Percentiles rank a stretch among this genome's conserved stretches.
Conservation (phyloP, 2,329 filamentous ascomycete species). For the Aspergillus sojae region DNA sequence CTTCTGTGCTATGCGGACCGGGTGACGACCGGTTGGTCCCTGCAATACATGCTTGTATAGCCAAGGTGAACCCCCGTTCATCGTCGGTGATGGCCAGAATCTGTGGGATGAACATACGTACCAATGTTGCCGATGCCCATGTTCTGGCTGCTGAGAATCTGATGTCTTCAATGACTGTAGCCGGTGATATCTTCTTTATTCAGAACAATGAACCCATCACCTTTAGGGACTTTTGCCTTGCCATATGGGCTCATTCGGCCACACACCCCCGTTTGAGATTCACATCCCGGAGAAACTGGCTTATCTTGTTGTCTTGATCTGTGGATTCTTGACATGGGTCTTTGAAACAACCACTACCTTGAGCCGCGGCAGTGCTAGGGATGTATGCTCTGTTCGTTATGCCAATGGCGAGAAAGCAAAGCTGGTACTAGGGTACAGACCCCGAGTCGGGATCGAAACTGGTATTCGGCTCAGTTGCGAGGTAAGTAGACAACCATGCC, state of each 20-base stretch:
- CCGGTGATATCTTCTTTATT: constrained; percentile 50
- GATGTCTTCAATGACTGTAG: constrained; percentile 41
- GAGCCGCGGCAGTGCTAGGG: constrained; percentile 57
- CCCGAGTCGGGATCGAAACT: constrained; percentile 54
- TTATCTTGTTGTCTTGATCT: constrained; percentile 49
- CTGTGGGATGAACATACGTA: constrained; percentile 49
- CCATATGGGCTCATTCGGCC: constrained; percentile 50
- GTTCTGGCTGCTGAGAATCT: constrained; percentile 49
- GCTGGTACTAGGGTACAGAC: constrained; percentile 55
- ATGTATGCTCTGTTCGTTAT: constrained; percentile 58
- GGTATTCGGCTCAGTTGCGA: constrained; percentile 54
- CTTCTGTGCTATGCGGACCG: constrained; percentile 48
- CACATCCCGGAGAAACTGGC: constrained; percentile 53
- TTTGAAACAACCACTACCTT: constrained; percentile 50
- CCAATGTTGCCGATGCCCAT: constrained; percentile 50
- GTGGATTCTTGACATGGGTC: constrained; percentile 53
- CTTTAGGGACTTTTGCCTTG: constrained; percentile 49
- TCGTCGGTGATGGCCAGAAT: constrained; percentile 45
- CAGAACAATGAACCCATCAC: constrained; percentile 50
- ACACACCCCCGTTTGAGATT: constrained; percentile 51
- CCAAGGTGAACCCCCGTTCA: constrained; percentile 46
- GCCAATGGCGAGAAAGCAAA: constrained; percentile 56
- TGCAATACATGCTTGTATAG: constrained; percentile 48
- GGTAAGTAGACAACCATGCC: constrained; percentile 32
- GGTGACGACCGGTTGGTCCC: constrained; percentile 47